Evolutionary conservation across 2,329 filamentous ascomycete species (phyloP).

Genomic region (Apiospora phragmitis): DNA sequence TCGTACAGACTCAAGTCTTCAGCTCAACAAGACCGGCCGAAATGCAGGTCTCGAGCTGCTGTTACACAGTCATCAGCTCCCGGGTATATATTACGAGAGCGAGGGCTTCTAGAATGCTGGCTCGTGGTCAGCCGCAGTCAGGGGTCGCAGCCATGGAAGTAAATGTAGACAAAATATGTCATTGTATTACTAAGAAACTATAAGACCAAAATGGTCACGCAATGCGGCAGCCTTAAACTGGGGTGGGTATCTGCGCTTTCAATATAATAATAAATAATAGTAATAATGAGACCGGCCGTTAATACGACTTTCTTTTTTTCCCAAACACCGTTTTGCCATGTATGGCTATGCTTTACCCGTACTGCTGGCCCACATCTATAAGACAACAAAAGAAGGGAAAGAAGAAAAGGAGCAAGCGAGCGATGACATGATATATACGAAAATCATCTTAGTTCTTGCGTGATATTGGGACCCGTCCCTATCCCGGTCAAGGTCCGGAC

Average conservation of each 20-base stretch:
- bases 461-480: constrained; percentile 60
- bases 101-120: neutral
- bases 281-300: neutral
- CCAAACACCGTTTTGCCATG: constrained; percentile 1
- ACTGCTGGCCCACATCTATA: neutral
- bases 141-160: neutral
- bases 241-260: constrained; percentile 6
- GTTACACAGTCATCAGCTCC: neutral
- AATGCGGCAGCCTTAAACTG: neutral
- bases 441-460: constrained; percentile 21
- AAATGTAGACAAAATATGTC: neutral
- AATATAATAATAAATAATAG: neutral
- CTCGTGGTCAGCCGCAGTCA: neutral
- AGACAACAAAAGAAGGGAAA: neutral
- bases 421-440: neutral
- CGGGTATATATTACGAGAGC: neutral
- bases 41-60: neutral
- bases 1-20: neutral
- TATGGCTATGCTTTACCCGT: neutral
- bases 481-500: constrained; percentile 62
- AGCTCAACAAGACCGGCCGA: neutral
- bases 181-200: constrained; percentile 3
- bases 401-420: neutral
- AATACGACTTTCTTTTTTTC: neutral
- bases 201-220: neutral